Base-by-base conservation (phyloP, 345 rosid species). In the Populus ilicifolia region DNA sequence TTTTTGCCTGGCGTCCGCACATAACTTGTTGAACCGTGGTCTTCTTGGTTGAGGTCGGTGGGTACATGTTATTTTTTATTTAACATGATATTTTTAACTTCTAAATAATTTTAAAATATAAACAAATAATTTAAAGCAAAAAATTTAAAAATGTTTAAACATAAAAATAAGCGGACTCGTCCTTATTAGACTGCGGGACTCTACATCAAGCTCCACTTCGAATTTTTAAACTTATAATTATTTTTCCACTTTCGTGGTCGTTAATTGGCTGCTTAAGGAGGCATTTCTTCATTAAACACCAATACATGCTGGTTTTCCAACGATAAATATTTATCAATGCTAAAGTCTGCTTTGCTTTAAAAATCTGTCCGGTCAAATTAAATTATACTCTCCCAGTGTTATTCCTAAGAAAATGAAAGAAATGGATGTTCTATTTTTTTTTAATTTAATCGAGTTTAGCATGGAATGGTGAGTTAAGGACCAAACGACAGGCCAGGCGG, bases 171-270 rank as follows among this genome's bases (percentile, higher is more conserved):
- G 5, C 0, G 0, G 33, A 30, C 33, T 4, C 0, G 4, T 33
- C 36, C 5, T 30, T 54, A 41, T 21, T 38, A 18, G 30, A 77
- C 3, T 14, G n/a, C 18, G 69, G 77, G 63, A 17, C 69, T 67
- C 77, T 17, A 5, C 81, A 67, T 79, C 77, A 79, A 79, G 25
- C 35, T 79, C 81, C 81, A 73, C 77, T 73, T 73, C 6, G 20
- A 6, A 54, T 5, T 78, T 78, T 65, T 77, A 54, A 64, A 21
- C 7, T 44, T 20, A 8, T 4, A 38, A 13, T 67, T 44, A 43
- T 73, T 67, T 73, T 38, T 0, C 67, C n/a, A 64, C 54, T 44
- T 41, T 6, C 21, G 18, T 43, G 2, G 14, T 43, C 30, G 12
- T 30, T 64, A 4, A 56, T 56, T 56, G 44, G 70, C 27, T 33